Conservation (phyloP, 2,329 filamentous ascomycete genomes). For the Lasiodiplodia hormozganensis region DNA sequence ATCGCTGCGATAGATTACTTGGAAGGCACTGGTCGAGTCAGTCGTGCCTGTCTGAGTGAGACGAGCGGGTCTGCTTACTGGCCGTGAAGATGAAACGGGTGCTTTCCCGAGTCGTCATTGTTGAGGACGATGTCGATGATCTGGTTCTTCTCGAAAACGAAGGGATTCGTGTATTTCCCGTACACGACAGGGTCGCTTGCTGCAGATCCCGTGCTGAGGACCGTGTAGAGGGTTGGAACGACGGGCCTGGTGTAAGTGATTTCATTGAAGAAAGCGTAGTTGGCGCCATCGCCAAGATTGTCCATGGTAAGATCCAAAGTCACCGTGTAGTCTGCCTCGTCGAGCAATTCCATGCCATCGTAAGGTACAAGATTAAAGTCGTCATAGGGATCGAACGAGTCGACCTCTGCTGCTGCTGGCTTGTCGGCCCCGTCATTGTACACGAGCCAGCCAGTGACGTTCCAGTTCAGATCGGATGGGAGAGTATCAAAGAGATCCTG, state of each 20-base stretch:
- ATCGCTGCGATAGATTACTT: constrained; percentile 48
- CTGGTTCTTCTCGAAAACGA: constrained; percentile 70
- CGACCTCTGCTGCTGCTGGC: constrained; percentile 60
- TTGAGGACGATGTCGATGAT: constrained; percentile 77
- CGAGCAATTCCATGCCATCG: constrained; percentile 68
- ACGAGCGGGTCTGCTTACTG: constrained; percentile 31
- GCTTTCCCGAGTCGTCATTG: constrained; percentile 74
- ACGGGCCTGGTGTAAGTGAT: constrained; percentile 77
- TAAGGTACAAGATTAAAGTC: constrained; percentile 74
- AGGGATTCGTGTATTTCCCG: constrained; percentile 61
- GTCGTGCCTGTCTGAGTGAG: background rate
- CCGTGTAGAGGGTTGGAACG: constrained; percentile 82
- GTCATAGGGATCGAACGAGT: constrained; percentile 72
- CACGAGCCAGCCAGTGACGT: constrained; percentile 63
- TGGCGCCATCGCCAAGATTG: constrained; percentile 70
- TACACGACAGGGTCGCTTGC: constrained; percentile 51
- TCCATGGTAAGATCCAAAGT: constrained; percentile 67
- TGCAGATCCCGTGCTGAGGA: constrained; percentile 65
- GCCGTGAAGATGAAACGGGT: constrained; percentile 76
- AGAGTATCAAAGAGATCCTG: constrained; percentile 68
- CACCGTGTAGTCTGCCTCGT: constrained; percentile 68
- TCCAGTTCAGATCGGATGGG: constrained; percentile 71
- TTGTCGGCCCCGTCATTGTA: constrained; percentile 58
- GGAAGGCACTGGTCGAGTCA: constrained; percentile 37
- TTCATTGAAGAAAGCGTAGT: constrained; percentile 72